Base-by-base conservation (phyloP, 352 stramenopile species). In the Phytopythium oedochilum region DNA sequence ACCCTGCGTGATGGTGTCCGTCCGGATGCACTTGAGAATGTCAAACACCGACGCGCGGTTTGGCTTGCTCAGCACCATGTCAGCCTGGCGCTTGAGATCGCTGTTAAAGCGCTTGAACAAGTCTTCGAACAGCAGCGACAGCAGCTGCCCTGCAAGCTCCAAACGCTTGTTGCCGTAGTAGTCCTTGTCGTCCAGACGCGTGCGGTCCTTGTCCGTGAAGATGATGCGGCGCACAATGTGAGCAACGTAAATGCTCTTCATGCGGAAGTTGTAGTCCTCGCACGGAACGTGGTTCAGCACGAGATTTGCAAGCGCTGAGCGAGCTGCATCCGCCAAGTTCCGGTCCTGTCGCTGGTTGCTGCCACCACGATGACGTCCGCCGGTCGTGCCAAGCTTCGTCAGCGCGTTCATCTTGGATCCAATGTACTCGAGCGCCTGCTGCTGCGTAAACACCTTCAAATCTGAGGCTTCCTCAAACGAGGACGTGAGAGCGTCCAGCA, bases 91-190 rank as follows among this genome's bases (percentile, higher is more conserved):
- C 73, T 99, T 99, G 25, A 99, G 71, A 60, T 99, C 96, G 56
- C 86, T 96, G 74, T 99, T 99, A 73, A 99, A 99, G 26, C 97
- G 85, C 78, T 98, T 98, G 75, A 98, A 98, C 17, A 98, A 52
- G 78, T 99, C 97, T 72, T 99, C 97, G 80, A 99, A 99, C 15
- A 99, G 78, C 39, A 99, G 72, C 29, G 92, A 98, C 18, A 99
- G 81, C 45, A 99, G 72, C 75, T 98, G 97, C 25, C 97, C 97
- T 11, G 97, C 97, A 23, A 99, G 80, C 68, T 99, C 97, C n/a
- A 99, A 72, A 50, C 97, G 87, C 75, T 99, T 99, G 76, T 99
- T 99, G 23, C 97, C 97, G 64, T 99, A 99, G 75, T 99, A 99
- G 75, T 99, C 97, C 71, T 99, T 99, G 73, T 99, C 97, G 68